Conservation (phyloP, 1,284 basidiomycete genomes). For the Rhizoctonia solani region DNA sequence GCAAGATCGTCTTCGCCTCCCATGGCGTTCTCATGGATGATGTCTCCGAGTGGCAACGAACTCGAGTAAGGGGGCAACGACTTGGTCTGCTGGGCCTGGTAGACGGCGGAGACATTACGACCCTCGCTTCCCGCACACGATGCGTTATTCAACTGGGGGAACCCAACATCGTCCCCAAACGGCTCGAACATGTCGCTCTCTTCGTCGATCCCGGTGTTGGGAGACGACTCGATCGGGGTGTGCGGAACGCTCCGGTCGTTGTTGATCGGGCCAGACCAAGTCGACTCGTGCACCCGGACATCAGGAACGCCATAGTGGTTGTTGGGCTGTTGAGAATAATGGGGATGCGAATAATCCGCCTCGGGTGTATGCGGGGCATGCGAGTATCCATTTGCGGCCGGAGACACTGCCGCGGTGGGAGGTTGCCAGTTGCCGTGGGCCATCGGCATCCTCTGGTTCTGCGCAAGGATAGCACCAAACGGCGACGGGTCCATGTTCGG, state of each 20-base stretch:
- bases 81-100: background rate
- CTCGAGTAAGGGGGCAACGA: background rate
- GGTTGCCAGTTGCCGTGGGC: background rate
- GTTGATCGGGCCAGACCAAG: slow-evolving; percentile 2
- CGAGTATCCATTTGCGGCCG: background rate
- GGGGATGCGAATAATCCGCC: slow-evolving; percentile 5
- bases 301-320: background rate
- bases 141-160: slow-evolving; percentile 17
- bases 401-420: background rate
- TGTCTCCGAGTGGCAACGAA: background rate
- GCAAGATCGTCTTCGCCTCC: slow-evolving; percentile 11
- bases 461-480: slow-evolving; percentile 30
- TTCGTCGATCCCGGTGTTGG: slow-evolving; percentile 12
- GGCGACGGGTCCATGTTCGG: slow-evolving; percentile 21
- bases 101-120: background rate
- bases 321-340: background rate
- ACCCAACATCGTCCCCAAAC: slow-evolving; percentile 30
- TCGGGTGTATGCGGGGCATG: slow-evolving; percentile 30
- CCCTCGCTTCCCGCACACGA: slow-evolving; percentile 2
- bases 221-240: slow-evolving; percentile 26
- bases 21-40: background rate
- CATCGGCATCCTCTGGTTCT: background rate
- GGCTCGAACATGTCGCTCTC: slow-evolving; percentile 30
- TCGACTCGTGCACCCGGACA: background rate
- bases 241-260: slow-evolving; percentile 1